Conservation (phyloP, 2,329 filamentous ascomycete species). For the Alternaria metachromatica region DNA sequence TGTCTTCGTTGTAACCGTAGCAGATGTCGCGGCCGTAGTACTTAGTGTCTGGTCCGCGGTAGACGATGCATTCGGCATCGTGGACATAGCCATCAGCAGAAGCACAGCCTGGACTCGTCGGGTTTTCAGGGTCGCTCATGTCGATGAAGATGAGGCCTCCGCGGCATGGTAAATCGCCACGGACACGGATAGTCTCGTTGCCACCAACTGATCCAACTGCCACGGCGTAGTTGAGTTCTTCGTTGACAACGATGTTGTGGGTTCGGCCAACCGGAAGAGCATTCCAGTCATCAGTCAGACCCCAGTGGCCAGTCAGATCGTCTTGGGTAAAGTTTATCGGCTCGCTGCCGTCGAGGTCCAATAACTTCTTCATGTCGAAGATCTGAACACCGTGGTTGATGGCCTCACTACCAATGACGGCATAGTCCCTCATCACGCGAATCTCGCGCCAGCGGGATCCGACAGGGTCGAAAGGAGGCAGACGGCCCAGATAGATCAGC, state of each 20-base stretch:
- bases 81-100: conserved; percentile 64
- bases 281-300: conserved; percentile 8
- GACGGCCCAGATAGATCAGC: conserved; percentile 58
- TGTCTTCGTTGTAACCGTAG: conserved; percentile 62
- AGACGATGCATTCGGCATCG: conserved; percentile 65
- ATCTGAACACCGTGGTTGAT: conserved; percentile 62
- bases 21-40: conserved; percentile 61
- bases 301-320: conserved; percentile 35
- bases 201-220: conserved; percentile 37
- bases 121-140: conserved; percentile 59
- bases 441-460: conserved; percentile 60
- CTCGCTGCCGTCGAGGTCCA: conserved; percentile 30
- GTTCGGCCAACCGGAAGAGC: conserved; percentile 38
- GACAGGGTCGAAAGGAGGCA: conserved; percentile 54
- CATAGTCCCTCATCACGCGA: conserved; percentile 46
- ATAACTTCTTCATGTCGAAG: conserved; percentile 63
- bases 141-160: conserved; percentile 64
- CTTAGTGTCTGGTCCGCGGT: conserved; percentile 57
- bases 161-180: conserved; percentile 48
- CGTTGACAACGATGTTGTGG: conserved; percentile 44
- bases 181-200: conserved; percentile 34
- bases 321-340: conserved; percentile 35
- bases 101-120: conserved; percentile 60
- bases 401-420: conserved; percentile 46
- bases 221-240: conserved; percentile 37